phyloP scores from a whole-genome alignment of 495 filamentous ascomycete genomes.

The Penicillium salamii region DNA sequence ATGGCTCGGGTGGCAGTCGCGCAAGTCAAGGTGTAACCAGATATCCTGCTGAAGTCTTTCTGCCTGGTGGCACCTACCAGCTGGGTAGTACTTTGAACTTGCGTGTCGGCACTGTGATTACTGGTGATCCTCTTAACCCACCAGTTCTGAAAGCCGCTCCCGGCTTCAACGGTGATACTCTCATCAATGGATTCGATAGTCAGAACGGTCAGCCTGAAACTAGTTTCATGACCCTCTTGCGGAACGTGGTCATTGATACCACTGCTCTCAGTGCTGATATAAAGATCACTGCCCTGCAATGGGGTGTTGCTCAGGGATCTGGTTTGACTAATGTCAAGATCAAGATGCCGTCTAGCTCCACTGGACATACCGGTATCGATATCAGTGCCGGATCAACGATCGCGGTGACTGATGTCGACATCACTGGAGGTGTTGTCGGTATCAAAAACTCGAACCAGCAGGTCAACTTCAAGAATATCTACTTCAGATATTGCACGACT shows the following conservation, averaged over 20 bases:
- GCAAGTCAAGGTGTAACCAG: slow-evolving; percentile 38
- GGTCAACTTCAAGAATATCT: slow-evolving; percentile 45
- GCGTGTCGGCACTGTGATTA: slow-evolving; percentile 38
- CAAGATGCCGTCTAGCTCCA: slow-evolving; percentile 55
- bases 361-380: slow-evolving; percentile 51
- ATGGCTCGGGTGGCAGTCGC: slow-evolving; percentile 25
- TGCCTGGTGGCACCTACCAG: slow-evolving; percentile 46
- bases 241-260: slow-evolving; percentile 38
- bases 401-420: slow-evolving; percentile 41
- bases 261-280: slow-evolving; percentile 24
- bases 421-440: slow-evolving; percentile 47
- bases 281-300: slow-evolving; percentile 42
- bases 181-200: slow-evolving; percentile 29
- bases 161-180: slow-evolving; percentile 23
- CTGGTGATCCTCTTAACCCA: slow-evolving; percentile 35
- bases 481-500: slow-evolving; percentile 37
- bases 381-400: slow-evolving; percentile 39
- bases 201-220: slow-evolving; percentile 29
- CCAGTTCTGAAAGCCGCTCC: slow-evolving; percentile 31
- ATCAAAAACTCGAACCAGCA: slow-evolving; percentile 48
- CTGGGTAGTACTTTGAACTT: slow-evolving; percentile 36
- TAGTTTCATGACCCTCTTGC: slow-evolving; percentile 37
- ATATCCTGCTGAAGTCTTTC: slow-evolving; percentile 46
- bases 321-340: slow-evolving; percentile 71
- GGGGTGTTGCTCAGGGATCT: slow-evolving; percentile 67